Percentiles rank a stretch among this genome's conserved stretches.
These are phyloP conservation scores for Cercospora zeae-maydis DNA, from an alignment of 2,329 filamentous ascomycete species.

Conservation along the genomic window DNA sequence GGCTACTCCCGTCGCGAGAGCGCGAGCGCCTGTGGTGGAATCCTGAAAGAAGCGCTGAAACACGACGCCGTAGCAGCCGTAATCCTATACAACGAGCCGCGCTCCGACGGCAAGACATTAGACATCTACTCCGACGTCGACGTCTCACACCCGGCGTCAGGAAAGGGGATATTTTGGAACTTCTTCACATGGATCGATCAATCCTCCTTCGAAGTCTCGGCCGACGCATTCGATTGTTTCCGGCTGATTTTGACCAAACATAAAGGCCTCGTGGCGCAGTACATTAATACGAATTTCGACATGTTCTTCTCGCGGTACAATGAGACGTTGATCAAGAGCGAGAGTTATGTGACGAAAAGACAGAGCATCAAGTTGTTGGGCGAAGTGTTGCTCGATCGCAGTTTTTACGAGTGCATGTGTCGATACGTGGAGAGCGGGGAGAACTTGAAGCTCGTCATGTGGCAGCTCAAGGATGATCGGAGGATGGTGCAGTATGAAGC, in stretches of 20 bases:
- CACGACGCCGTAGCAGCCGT: constrained; percentile 87
- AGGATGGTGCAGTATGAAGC: constrained; percentile 99
- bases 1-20: constrained; percentile 89
- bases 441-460: constrained; percentile 98
- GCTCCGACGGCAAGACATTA: constrained; percentile 66
- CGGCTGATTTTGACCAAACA: constrained; percentile 91
- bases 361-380: constrained; percentile 97
- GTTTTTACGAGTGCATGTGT: constrained; percentile 98
- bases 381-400: constrained; percentile 87
- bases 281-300: constrained; percentile 85
- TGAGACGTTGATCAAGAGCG: constrained; percentile 78
- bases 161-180: constrained; percentile 86
- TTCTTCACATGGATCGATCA: constrained; percentile 98
- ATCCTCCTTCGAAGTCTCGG: constrained; percentile 92
- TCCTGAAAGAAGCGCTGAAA: constrained; percentile 84
- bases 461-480: constrained; percentile 86
- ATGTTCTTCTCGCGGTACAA: constrained; percentile 93
- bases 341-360: constrained; percentile 95
- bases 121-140: constrained; percentile 65
- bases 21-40: constrained; percentile 84
- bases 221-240: constrained; percentile 97
- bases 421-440: constrained; percentile 92
- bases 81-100: constrained; percentile 86
- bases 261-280: constrained; percentile 84
- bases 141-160: constrained; percentile 68